Base-by-base conservation (phyloP, 352 stramenopile species). In the Globisporangium viniferum region DNA sequence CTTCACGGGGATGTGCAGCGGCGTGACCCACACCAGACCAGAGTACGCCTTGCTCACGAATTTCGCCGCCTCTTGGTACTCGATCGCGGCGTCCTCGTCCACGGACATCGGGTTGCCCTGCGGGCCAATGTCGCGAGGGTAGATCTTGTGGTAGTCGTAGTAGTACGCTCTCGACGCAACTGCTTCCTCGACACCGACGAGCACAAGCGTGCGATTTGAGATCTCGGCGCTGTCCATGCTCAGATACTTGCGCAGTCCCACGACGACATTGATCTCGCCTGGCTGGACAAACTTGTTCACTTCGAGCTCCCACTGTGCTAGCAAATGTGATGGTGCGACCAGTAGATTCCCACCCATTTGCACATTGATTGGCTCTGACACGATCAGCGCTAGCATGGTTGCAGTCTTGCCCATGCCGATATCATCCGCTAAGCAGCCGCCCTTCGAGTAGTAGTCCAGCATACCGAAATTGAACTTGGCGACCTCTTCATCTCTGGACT, bases 351-450 rank as follows among this genome's bases (percentile, higher is more conserved):
- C 86, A 1, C 81, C 79, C 2, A 71, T 58, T 31, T 75, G 69
- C 8, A 79, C 75, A 62, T 90, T 82, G 29, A 79, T 72, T 0
- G 80, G 82, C 65, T 91, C 86, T 0, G 83, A 84, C 6, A 83
- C 82, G 31, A 92, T 84, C 27, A 92, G 70, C 35, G 89, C 82
- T 12, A 96, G 72, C 74, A 92, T 91, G 22, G 88, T 93, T 9
- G 89, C 89, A 0, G 86, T 94, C 71, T 95, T 95, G 48, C 88
- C 88, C 77, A 90, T 95, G 33, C 88, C 88, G 59, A 95, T 92
- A 27, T 82, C 85, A 56, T 95, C 88, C 1, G 85, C 84, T 6
- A 95, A 67, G 20, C 80, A 91, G 4, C 88, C 88, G 68, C 85
- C 84, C 53, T 79, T 88, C 62, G 78, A 89, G 63, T 78, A 87